phyloP scores from a whole-genome alignment of 2,329 filamentous ascomycete genomes.

The Calonectria honghensis region DNA sequence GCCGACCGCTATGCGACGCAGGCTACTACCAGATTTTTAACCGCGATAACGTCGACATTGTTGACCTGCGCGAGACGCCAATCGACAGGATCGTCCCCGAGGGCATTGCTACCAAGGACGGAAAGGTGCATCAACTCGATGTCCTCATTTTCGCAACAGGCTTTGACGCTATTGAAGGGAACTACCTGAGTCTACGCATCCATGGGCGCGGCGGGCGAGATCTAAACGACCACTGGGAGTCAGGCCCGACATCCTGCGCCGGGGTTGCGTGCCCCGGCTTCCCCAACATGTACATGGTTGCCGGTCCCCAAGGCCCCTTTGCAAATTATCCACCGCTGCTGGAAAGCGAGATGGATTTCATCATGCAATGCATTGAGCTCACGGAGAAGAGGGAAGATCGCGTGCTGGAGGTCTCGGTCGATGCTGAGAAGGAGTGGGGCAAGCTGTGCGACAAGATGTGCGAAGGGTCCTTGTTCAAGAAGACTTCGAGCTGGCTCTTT shows the following conservation, averaged over 20 bases:
- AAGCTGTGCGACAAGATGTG: constrained; percentile 20
- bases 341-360: constrained; percentile 38
- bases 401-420: constrained; percentile 4
- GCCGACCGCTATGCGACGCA: constrained; percentile 59
- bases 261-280: constrained; percentile 24
- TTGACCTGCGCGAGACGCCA: constrained; percentile 65
- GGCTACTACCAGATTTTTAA: constrained; percentile 71
- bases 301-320: constrained; percentile 35
- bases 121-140: constrained; percentile 59
- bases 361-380: constrained; percentile 17
- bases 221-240: constrained; percentile 16
- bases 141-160: constrained; percentile 65
- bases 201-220: constrained; percentile 11
- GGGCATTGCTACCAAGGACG: constrained; percentile 60
- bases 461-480: constrained; percentile 36
- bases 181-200: constrained; percentile 2
- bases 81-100: constrained; percentile 61
- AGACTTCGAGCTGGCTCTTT: constrained; percentile 38
- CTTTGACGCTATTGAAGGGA: constrained; percentile 59
- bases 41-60: constrained; percentile 65
- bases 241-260: constrained; percentile 8
- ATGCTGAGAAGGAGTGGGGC: constrained; percentile 22
- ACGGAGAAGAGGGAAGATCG: constrained; percentile 14
- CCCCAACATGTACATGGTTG: constrained; percentile 35
- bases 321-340: constrained; percentile 32